phyloP scores from a whole-genome alignment of 2,329 filamentous ascomycete species.

The Monosporascus sp. region DNA sequence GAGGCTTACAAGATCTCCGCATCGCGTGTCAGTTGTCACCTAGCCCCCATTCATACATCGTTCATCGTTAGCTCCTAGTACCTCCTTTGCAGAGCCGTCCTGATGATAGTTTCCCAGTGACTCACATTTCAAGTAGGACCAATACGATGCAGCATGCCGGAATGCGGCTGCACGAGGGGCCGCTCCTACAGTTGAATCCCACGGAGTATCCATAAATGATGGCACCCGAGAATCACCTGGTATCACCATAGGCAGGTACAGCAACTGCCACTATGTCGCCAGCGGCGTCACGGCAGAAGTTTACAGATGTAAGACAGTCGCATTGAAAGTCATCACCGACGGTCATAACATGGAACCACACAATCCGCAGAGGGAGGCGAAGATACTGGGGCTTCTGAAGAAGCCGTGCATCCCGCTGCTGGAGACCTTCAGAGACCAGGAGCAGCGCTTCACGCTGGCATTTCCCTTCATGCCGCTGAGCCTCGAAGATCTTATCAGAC shows the following conservation, averaged over 20 bases:
- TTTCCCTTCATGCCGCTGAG: conserved; percentile 81
- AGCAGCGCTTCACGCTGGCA: conserved; percentile 69
- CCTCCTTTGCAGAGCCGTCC: neutral
- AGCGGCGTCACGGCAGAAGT: conserved; percentile 77
- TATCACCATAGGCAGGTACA: conserved; percentile 49
- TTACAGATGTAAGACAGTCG: conserved; percentile 62
- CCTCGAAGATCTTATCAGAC: conserved; percentile 61
- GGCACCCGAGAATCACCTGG: conserved; percentile 24
- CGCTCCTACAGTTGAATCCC: conserved; percentile 18
- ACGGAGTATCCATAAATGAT: neutral
- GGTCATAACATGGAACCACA: conserved; percentile 73
- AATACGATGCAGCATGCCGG: conserved; percentile 47
- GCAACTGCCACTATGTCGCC: conserved; percentile 49
- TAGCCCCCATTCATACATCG: neutral
- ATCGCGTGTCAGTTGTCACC: conserved; percentile 46
- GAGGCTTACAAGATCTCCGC: conserved; percentile 54
- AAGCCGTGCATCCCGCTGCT: conserved; percentile 61
- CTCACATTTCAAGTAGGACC: conserved; percentile 40
- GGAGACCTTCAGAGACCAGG: conserved; percentile 67
- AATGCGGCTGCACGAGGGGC: conserved; percentile 21
- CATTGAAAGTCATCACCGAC: conserved; percentile 82
- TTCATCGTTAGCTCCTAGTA: conserved; percentile 4
- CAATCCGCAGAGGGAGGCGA: conserved; percentile 72
- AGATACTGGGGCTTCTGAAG: conserved; percentile 60
- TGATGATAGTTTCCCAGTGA: conserved; percentile 2